Evolutionary conservation across 495 filamentous ascomycete species (phyloP), one percentile per base, ranked within the genome.

Genomic region (Penicillium alfredii): DNA sequence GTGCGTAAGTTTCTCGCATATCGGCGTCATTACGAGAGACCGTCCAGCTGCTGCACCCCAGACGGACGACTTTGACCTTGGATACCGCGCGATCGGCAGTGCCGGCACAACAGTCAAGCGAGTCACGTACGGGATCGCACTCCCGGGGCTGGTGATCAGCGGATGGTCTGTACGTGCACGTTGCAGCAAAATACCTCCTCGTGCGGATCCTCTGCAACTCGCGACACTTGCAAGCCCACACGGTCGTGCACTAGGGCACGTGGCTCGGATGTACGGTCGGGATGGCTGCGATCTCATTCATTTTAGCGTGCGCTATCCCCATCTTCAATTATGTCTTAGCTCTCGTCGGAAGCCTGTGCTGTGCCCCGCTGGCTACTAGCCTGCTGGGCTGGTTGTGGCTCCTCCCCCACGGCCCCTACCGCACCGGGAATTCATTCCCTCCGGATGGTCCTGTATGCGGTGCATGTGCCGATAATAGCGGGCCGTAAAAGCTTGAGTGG

Each of bases 61-160:
- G 12, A 55, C 53, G 6, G 61, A 55, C 2, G 43, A 52, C 30
- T 64, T 48, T 22, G 33, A 78, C 67, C 19, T 68, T 73, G 40
- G 82, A 74, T 67, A 51, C 33, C 39, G 31, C 6, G 55, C 38
- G 6, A 55, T 64, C 30, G 51, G 46, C 25, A 81, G 81, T 1
- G 80, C 82, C 3, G 73, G 78, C 8, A 56, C 62, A 1, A 47
- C 73, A 0, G 46, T 92, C 6, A 76, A 80, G 40, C 84, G 84
- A 53, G 45, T 66, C 8, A 76, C 84, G 0, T 92, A 84, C 47
- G 86, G 85, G 9, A 65, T 92, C 37, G 85, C 82, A 6, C 58
- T 86, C 2, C 84, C 85, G 0, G 85, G 82, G 4, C 42, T 69
- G 7, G 53, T 71, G 17, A 52, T 70, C 30, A 56, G 55, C 6